Evolutionary conservation across 441 rosid genomes (phyloP), one percentile per base, ranked within the genome.

Genomic region (Hypseocharis bilobata): DNA sequence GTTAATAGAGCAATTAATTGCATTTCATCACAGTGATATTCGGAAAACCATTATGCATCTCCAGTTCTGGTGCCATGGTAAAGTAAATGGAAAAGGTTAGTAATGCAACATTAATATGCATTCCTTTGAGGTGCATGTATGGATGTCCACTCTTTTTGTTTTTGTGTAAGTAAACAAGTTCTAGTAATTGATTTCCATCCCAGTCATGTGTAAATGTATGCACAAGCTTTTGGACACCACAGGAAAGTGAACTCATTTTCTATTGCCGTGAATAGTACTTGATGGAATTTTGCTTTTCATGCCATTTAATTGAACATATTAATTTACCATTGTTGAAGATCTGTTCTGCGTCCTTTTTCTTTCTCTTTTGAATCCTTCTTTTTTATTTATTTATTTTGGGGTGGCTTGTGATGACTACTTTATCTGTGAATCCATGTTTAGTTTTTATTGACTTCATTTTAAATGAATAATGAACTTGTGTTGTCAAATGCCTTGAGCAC

Each of bases 61-160:
- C 69, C 97, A 91, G 67, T 89, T 91, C 81, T 91, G 96, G 99
- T 87, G 85, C 81, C 96, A 83, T 85, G 85, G 87, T 62, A 78
- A 80, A 72, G 76, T 65, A 72, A 27, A 58, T 67, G 62, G 49
- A 56, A 76, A 81, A 92, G 96, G 98, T 86, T 65, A 73, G 72
- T 64, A 55, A 36, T 59, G 11, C 27, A 13, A 60, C 30, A 49
- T 23, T 22, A 68, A 45, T 60, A 55, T 29, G 25, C 30, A n/a
- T 71, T 56, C 22, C 69, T 34, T 56, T 32, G 49, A n/a, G n/a
- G n/a, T n/a, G n/a, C n/a, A n/a, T n/a, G n/a, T n/a, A n/a, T n/a
- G n/a, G n/a, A n/a, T 30, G 55, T 61, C 34, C 3, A 5, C 36
- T 49, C 4, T 40, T 38, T 32, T 34, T 60, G n/a, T 30, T n/a